A percentile compares a stretch with the other conserved stretches of the same genome.
Conservation (phyloP, 139 green algal genomes). For the Chlamydomonas eustigma region DNA sequence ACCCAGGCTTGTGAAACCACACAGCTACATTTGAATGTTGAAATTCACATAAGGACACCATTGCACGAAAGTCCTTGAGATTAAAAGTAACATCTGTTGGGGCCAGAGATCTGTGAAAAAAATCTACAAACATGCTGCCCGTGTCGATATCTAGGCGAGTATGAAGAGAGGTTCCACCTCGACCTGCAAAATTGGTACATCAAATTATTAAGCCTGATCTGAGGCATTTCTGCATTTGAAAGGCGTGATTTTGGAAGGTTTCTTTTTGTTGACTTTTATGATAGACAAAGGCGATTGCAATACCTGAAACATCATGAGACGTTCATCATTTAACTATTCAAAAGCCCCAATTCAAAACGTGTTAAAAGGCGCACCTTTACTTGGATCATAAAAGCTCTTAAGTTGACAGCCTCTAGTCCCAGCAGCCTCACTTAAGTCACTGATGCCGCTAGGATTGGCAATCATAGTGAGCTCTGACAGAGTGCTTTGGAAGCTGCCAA, state of each 20-base stretch:
- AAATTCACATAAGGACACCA: neutral
- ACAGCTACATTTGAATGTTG: neutral
- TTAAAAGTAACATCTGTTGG: slow-evolving; percentile 15
- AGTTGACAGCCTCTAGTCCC: neutral
- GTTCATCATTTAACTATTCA: no score
- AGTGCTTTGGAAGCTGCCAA: neutral
- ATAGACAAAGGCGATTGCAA: no score
- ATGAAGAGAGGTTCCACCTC: slow-evolving; percentile 6
- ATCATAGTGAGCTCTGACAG: neutral
- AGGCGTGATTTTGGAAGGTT: no score
- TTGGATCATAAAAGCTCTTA: neutral
- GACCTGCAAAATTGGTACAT: neutral
- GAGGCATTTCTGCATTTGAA: no score
- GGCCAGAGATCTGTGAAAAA: neutral
- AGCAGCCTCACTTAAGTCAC: neutral
- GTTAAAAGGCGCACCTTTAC: neutral
- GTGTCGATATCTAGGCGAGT: slow-evolving; percentile 5
- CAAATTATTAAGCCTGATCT: no score
- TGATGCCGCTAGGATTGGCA: slow-evolving; percentile 2
- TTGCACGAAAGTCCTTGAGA: slow-evolving; percentile 1
- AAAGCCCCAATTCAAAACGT: no score
- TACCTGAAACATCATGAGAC: no score
- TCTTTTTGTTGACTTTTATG: no score
- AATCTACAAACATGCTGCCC: neutral
- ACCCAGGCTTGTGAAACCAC: neutral